Base-by-base conservation (phyloP, 192 early-diverging fungal genomes). In the Coemansia pectinata region DNA sequence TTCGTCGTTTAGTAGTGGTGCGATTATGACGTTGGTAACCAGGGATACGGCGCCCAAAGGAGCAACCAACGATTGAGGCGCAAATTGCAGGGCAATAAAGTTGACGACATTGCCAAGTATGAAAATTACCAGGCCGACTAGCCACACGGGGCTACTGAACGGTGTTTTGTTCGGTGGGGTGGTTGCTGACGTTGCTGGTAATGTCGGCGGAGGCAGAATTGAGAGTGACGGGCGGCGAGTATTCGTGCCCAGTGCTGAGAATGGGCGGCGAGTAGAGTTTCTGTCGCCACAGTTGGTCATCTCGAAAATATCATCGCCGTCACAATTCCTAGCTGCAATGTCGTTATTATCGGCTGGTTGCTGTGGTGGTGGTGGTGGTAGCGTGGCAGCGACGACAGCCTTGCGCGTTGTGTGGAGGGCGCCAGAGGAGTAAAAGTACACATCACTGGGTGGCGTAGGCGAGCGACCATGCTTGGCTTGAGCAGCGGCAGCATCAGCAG, bases 11-110 rank as follows among this genome's bases (percentile, higher is more conserved):
- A 94, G 78, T 10, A 91, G 63, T 2, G 92, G 92, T 6, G 92
- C 92, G 17, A 91, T 77, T 52, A 94, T 88, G 38, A 93, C 89
- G 62, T 94, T 94, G 2, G 90, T 86, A 14, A 94, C 91, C n/a
- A 94, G 82, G 0, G 92, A 89, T 12, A 92, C 86, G 15, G 88
- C 90, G 9, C 91, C 90, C n/a, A 94, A 79, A 2, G 92, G 90
- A 0, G 91, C 92, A 9, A 91, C 86, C 36, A 94, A 71, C 6
- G 92, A 94, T 77, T 94, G 92, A 0, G 92, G 88, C 12, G 92
- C 92, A 77, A 92, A 94, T 63, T 92, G 88, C 52, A 94, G 69
- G 0, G 92, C 92, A 21, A 89, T 70, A 64, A 94, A 92, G 69
- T 90, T 89, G 63, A 88, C 67, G 19, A 91, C 75, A 71, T 91